Evolutionary conservation across 768 basidiomycete genomes (phyloP).

Genomic region (Pholiota molesta): DNA sequence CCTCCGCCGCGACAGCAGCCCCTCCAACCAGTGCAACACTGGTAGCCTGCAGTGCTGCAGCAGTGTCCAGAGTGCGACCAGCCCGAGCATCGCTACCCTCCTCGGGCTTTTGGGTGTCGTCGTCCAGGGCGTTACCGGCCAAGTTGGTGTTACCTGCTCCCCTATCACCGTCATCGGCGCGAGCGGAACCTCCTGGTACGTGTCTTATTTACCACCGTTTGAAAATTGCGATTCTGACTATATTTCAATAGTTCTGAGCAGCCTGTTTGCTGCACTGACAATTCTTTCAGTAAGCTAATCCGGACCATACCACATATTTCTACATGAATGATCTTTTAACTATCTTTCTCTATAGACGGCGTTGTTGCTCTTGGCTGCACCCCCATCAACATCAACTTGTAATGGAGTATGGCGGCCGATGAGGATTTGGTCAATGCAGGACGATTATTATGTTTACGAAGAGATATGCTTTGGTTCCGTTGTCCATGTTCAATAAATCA

Average conservation of each 20-base stretch:
- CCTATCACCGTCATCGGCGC: constrained; percentile 27
- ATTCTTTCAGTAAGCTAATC: constrained; percentile 31
- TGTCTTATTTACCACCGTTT: background rate
- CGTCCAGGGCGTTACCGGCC: constrained; percentile 22
- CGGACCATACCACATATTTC: background rate
- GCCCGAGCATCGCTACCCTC: constrained; percentile 7
- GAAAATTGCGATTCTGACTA: background rate
- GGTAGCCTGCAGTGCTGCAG: constrained; percentile 32
- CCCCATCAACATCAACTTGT: constrained; percentile 32
- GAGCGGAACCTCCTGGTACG: constrained; percentile 23
- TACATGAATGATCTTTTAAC: background rate
- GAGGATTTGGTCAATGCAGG: background rate
- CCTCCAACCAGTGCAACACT: constrained; percentile 23
- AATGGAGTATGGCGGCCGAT: background rate
- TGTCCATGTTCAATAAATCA: background rate
- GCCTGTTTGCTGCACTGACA: constrained; percentile 34
- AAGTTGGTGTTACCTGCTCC: constrained; percentile 27
- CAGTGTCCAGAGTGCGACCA: constrained; percentile 18
- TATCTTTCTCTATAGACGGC: constrained; percentile 23
- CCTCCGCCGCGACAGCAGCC: background rate
- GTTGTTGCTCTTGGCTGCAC: constrained; percentile 30
- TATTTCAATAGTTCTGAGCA: constrained; percentile 24
- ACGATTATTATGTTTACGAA: background rate
- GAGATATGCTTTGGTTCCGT: background rate
- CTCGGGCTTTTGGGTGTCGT: constrained; percentile 26